A percentile compares a stretch with the other conserved stretches of the same genome.
These are phyloP conservation scores for Chloroidium sp. DNA, from an alignment of 163 green algal species.

Conservation along the genomic window DNA sequence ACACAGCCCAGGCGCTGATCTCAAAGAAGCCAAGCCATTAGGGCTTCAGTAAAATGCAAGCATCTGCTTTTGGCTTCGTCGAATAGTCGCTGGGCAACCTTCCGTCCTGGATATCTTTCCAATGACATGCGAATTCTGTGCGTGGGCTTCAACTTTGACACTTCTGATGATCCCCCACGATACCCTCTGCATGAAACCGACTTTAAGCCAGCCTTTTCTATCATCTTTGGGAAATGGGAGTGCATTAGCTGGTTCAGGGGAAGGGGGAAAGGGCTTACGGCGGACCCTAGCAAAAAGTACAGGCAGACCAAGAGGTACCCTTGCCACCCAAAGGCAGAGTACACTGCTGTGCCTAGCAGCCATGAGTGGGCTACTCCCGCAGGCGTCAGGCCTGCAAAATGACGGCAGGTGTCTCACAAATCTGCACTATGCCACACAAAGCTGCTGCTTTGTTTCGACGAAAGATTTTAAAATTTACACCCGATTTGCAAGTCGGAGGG, in stretches of 20 bases:
- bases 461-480: too few relatives aligned
- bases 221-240: neutral
- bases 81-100: too few relatives aligned
- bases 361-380: slow-evolving; percentile 67
- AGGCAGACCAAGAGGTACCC: slow-evolving; percentile 83
- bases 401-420: too few relatives aligned
- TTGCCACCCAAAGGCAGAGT: slow-evolving; percentile 70
- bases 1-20: neutral
- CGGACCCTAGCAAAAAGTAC: slow-evolving; percentile 92
- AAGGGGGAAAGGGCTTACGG: slow-evolving; percentile 39
- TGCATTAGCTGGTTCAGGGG: neutral
- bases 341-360: slow-evolving; percentile 68
- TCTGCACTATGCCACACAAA: too few relatives aligned
- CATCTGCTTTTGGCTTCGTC: too few relatives aligned
- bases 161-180: neutral
- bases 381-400: slow-evolving; percentile 52
- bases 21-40: neutral
- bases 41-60: too few relatives aligned
- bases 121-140: too few relatives aligned
- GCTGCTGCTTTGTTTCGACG: too few relatives aligned
- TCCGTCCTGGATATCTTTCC: too few relatives aligned
- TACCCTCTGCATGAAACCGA: too few relatives aligned
- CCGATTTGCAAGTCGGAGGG: too few relatives aligned
- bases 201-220: neutral
- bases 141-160: neutral